Percentiles rank a stretch among this genome's conserved stretches.
Evolutionary conservation across 1,139 yeast species (phyloP).

Genomic region (Taphrina confusa): DNA sequence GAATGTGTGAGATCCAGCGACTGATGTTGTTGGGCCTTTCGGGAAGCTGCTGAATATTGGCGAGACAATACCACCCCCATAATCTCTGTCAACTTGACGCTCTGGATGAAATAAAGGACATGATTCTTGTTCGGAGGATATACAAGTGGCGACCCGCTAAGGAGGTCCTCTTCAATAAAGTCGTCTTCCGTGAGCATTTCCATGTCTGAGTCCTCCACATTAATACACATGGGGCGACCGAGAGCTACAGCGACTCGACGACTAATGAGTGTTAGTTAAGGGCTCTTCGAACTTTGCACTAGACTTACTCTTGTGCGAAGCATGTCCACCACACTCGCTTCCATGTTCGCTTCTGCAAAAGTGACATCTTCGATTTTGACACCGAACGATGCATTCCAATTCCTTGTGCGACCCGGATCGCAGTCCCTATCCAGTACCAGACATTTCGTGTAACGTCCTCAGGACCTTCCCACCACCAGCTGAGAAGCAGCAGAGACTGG

Average conservation of each 20-base stretch:
- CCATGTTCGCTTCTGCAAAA: conserved; percentile 61
- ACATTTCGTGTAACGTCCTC: conserved; percentile 74
- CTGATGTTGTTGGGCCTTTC: conserved; percentile 51
- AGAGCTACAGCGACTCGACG: conserved; percentile 56
- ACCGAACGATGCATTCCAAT: conserved; percentile 66
- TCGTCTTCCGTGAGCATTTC: conserved; percentile 70
- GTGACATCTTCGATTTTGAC: conserved; percentile 43
- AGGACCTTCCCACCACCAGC: conserved; percentile 77
- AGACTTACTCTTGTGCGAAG: conserved; percentile 53
- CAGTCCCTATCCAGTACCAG: conserved; percentile 76
- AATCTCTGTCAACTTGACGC: conserved; percentile 70
- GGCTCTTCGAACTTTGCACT: background rate
- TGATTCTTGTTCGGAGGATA: conserved; percentile 56
- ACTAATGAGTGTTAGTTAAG: background rate
- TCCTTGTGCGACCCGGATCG: conserved; percentile 74
- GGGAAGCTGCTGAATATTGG: conserved; percentile 72
- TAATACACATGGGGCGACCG: conserved; percentile 71
- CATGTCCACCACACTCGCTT: conserved; percentile 80
- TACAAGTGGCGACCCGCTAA: conserved; percentile 48
- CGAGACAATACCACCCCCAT: conserved; percentile 71
- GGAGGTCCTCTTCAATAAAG: conserved; percentile 59
- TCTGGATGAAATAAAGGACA: conserved; percentile 61
- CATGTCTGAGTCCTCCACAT: conserved; percentile 74
- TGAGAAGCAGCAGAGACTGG: conserved; percentile 66
- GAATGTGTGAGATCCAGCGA: conserved; percentile 67